Evolutionary conservation across 441 rosid species (phyloP), one percentile per base, ranked within the genome.

Genomic region (Corymbia calophylla): DNA sequence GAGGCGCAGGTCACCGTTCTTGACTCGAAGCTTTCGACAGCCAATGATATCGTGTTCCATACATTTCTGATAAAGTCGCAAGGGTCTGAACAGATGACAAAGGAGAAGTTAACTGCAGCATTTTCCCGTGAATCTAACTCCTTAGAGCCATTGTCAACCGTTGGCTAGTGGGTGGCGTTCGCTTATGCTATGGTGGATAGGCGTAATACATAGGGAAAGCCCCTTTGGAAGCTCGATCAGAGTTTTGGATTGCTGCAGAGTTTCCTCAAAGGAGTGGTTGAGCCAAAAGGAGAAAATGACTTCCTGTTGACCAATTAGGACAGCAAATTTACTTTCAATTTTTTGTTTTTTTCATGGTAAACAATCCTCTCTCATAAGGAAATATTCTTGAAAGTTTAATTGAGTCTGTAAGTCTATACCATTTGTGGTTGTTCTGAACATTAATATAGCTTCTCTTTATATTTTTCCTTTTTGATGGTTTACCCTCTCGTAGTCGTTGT

Each of bases 11-110:
- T 95, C 87, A 93, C 91, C 29, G 91, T 97, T n/a, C 73, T 94
- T 8, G 99, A 96, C 87, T 96, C 99, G 3, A 96, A 95, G 82
- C 93, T 97, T 15, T 90, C 95, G 39, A 92, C 94, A 23, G 94
- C 93, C 31, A 94, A 95, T 47, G 97, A 95, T 85, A 91, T 93
- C 0, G 91, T 96, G 90, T 93, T 91, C 49, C 99, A 97, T 88
- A 95, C 96, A 31, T 97, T 96, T 90, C 96, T 96, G 89, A 88
- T 97, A 31, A 97, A 96, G 91, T 92, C 98, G 84, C 95, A 93
- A 70, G 96, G 94, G 56, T 92, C 96, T 1, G 96, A 96, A 90
- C 95, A 95, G 92, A 91, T 96, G 88, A 96, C 97, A 8, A 97
- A 93, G 94, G 99, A 97, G 91, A 96, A 95, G 92, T 89, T 96